These are phyloP conservation scores for Furcasterigmium sp. DNA, from an alignment of 2,329 filamentous ascomycete genomes.

Conservation along the genomic window DNA sequence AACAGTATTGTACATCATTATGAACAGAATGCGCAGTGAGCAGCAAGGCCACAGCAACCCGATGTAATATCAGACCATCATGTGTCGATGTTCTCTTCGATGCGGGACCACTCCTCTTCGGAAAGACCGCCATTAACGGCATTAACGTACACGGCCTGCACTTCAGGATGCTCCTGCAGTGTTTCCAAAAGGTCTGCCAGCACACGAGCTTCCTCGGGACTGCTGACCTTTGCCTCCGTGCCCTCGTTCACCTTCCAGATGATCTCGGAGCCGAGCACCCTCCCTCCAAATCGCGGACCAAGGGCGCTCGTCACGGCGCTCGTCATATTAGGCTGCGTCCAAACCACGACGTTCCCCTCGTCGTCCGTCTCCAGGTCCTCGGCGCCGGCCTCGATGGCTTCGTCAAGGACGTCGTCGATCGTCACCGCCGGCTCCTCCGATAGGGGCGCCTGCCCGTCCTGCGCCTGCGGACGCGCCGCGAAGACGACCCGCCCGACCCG, in stretches of 20 bases:
- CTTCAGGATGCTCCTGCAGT: slow-evolving; percentile 62
- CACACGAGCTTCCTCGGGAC: slow-evolving; percentile 45
- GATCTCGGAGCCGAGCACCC: slow-evolving; percentile 71
- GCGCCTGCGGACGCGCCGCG: slow-evolving; percentile 28
- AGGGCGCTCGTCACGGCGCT: slow-evolving; percentile 9
- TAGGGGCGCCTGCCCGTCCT: neutral
- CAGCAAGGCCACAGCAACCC: neutral
- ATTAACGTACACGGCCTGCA: slow-evolving; percentile 79
- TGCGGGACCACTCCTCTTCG: slow-evolving; percentile 48
- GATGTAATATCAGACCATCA: neutral
- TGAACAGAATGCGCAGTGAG: neutral
- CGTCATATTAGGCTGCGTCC: slow-evolving; percentile 13
- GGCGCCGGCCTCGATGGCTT: slow-evolving; percentile 79
- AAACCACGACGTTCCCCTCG: slow-evolving; percentile 11
- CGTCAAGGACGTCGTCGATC: slow-evolving; percentile 72
- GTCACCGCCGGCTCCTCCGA: slow-evolving; percentile 21
- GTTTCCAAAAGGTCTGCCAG: slow-evolving; percentile 56
- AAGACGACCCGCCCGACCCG: slow-evolving; percentile 73
- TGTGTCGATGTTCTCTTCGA: slow-evolving; percentile 41
- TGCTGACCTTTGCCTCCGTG: slow-evolving; percentile 60
- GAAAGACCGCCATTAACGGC: slow-evolving; percentile 42
- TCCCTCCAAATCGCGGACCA: slow-evolving; percentile 49
- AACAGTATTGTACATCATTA: slow-evolving; percentile 1
- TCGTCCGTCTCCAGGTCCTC: slow-evolving; percentile 55
- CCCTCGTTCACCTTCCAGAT: slow-evolving; percentile 82